Base-by-base conservation (phyloP, 495 filamentous ascomycete genomes). In the Ramalina intermedia region DNA sequence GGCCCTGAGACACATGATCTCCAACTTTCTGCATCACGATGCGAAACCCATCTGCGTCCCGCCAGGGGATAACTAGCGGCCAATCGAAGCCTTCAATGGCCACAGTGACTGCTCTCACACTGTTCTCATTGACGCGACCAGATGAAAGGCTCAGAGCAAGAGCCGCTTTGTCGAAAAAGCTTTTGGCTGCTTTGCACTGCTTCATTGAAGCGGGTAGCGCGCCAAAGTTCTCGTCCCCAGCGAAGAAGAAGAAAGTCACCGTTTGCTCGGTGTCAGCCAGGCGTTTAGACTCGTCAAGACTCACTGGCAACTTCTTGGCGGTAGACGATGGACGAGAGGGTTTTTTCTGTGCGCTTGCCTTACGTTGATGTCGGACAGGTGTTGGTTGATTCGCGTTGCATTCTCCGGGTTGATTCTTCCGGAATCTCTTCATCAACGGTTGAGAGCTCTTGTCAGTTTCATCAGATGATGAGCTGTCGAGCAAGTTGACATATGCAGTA, bases 11-110 rank as follows among this genome's bases (percentile, higher is more conserved):
- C 8, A n/a, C 17, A 17, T 20, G 41, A 23, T 20, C 41, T 44
- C 18, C 27, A 5, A 44, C 12, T n/a, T 11, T n/a, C 21, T 41
- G 17, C 27, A 24, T 44, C 41, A 44, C 29, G 21, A n/a, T 17
- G 4, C 33, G 20, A 47, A 47, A 47, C 27, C 16, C 24, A 6
- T 16, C 2, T 17, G 11, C 14, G n/a, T 53, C 21, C 5, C 41
- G 23, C 51, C 41, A 49, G 3, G 35, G 46, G 3, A 53, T 6
- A 0, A 49, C 18, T 14, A 46, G 36, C 6, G 46, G 51, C 46
- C 47, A 35, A 3, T 37, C 18, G 2, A 20, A 14, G 24, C 36
- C 51, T 5, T 49, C 46, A n/a, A 49, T 6, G 6, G 26, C 16
- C 4, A 48, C 46, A 20, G 35, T 46, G 8, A 49, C 23, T 6